phyloP scores from a whole-genome alignment of 2,329 filamentous ascomycete genomes.

The Knoxdaviesia proteae region DNA sequence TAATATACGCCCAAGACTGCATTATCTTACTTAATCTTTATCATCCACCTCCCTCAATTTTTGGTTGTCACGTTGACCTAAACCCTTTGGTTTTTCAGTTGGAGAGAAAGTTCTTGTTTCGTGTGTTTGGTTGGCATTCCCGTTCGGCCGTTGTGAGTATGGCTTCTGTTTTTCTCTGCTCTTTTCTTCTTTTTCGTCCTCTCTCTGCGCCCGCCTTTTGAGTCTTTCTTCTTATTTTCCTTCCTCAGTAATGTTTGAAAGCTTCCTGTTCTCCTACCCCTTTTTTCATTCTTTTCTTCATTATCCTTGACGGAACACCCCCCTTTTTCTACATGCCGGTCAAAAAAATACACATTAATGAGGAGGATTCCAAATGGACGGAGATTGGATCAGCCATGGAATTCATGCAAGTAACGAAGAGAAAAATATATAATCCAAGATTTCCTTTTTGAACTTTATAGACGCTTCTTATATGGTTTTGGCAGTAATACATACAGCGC shows the following conservation, averaged over 20 bases:
- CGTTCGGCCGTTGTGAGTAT: slow-evolving; percentile 9
- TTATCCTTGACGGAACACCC: not conserved
- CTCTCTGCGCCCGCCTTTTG: not conserved
- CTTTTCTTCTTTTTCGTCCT: not conserved
- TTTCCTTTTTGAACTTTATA: not conserved
- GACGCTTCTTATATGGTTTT: too few species aligned
- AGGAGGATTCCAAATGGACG: too few species aligned
- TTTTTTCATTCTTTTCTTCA: not conserved
- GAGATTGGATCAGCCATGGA: too few species aligned
- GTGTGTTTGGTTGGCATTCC: not conserved
- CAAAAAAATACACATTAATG: too few species aligned
- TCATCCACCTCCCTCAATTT: not conserved
- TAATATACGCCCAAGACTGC: too few species aligned
- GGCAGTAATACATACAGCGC: too few species aligned
- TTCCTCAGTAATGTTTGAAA: slow-evolving; percentile 1
- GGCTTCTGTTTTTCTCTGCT: slow-evolving; percentile 6
- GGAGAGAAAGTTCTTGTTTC: not conserved
- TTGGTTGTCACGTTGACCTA: not conserved
- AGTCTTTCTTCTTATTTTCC: not conserved
- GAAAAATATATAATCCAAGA: too few species aligned
- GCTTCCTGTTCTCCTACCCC: not conserved
- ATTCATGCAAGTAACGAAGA: too few species aligned
- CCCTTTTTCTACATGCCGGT: too few species aligned
- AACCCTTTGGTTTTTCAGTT: not conserved
- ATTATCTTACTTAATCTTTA: not conserved